Evolutionary conservation across 768 basidiomycete genomes (phyloP), one percentile per base, ranked within the genome.

Genomic region (Tulasnella sp.): DNA sequence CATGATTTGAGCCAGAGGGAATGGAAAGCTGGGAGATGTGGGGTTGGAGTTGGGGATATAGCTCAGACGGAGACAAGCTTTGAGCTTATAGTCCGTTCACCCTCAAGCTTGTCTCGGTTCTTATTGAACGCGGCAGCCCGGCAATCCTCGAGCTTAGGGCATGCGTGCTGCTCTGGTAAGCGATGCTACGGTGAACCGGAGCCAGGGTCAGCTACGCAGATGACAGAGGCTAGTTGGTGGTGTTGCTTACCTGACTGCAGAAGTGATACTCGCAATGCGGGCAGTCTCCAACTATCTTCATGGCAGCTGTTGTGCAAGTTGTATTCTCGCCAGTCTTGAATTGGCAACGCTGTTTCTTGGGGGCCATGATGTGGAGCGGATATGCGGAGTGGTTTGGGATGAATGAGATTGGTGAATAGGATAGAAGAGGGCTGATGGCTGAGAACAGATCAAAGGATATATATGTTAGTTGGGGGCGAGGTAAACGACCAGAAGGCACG

Each of bases 91-190:
- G 90, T 92, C 72, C 85, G 82, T 72, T 92, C 90, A 65, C 83
- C 82, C 77, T 91, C 89, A 60, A 92, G 74, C 73, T 87, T 87
- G 53, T 74, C 77, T 80, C 92, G 91, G 76, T 92, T 92, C 67
- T 80, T 78, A 64, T 89, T 82, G 68, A 91, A 92, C 19, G 90
- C 90, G 71, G 88, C 84, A 70, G 89, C 85, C 63, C 84, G 76
- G 73, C 90, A 92, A 70, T 83, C 83, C 68, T 87, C 83, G 62
- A 93, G 74, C 62, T 90, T 85, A 64, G 80, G 78, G 74, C 90
- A 93, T 57, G 78, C 78, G 70, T 93, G 90, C 65, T 88, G 87
- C 69, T 92, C 91, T 5, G 91, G 89, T 63, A 93, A 77, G 61
- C 90, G 86, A 68, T 92, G 91, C 86, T 92, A 59, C 58, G 65